Percentiles rank a stretch among this genome's conserved stretches.
Conservation (phyloP, 768 basidiomycete genomes). For the Boletus tylopilopsis region DNA sequence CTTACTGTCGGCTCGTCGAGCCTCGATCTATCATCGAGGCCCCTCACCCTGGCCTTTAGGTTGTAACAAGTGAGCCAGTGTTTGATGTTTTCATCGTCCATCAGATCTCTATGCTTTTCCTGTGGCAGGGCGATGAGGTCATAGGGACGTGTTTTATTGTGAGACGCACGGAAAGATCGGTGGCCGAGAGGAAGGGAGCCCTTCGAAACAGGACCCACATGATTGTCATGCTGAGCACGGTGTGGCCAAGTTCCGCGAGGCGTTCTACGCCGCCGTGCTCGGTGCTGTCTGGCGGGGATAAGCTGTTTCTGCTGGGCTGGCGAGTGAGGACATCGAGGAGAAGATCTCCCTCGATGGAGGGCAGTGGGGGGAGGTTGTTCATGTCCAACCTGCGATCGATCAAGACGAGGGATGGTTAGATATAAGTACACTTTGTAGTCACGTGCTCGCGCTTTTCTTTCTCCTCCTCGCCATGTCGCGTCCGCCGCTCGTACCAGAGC, state of each 20-base stretch:
- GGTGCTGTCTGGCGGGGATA: slow-evolving; percentile 35
- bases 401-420: background rate
- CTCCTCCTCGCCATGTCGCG: slow-evolving; percentile 16
- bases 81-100: slow-evolving; percentile 40
- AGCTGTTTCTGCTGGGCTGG: slow-evolving; percentile 32
- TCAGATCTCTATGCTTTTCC: slow-evolving; percentile 25
- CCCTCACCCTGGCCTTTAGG: slow-evolving; percentile 52
- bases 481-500: slow-evolving; percentile 71
- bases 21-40: slow-evolving; percentile 33
- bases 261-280: slow-evolving; percentile 58
- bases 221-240: slow-evolving; percentile 49
- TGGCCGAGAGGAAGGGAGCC: slow-evolving; percentile 39
- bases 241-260: slow-evolving; percentile 54
- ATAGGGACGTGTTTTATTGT: background rate
- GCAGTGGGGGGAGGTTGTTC: slow-evolving; percentile 44
- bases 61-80: slow-evolving; percentile 51
- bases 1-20: slow-evolving; percentile 38
- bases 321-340: slow-evolving; percentile 60
- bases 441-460: slow-evolving; percentile 14
- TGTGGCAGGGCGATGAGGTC: slow-evolving; percentile 6
- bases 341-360: slow-evolving; percentile 53
- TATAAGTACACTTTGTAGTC: background rate
- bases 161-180: slow-evolving; percentile 43
- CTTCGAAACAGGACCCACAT: slow-evolving; percentile 47
- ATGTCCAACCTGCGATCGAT: slow-evolving; percentile 20